Conservation (phyloP, 805 yeast species). For the Alloascoidea hylecoeti region DNA sequence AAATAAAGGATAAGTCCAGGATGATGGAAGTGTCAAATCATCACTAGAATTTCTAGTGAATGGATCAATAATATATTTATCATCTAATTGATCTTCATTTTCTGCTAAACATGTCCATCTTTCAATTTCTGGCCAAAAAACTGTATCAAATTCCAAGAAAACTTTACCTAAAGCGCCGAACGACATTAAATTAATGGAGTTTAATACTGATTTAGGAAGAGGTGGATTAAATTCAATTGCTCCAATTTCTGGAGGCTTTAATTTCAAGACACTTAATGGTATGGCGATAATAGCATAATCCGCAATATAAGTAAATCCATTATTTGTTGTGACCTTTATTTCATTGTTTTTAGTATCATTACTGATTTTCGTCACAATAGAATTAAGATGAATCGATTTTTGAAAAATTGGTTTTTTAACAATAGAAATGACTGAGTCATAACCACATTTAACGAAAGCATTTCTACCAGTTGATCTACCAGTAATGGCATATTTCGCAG, state of each 20-base stretch:
- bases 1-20: constrained; percentile 41
- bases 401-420: constrained; percentile 24
- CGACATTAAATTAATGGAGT: constrained; percentile 32
- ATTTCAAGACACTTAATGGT: constrained; percentile 58
- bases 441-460: constrained; percentile 52
- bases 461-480: constrained; percentile 62
- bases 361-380: constrained; percentile 25
- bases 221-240: constrained; percentile 41
- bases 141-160: constrained; percentile 45
- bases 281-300: constrained; percentile 60
- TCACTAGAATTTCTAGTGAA: no score
- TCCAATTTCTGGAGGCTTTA: constrained; percentile 13
- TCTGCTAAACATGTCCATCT: not conserved
- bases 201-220: constrained; percentile 25
- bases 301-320: constrained; percentile 20
- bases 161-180: constrained; percentile 66
- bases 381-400: constrained; percentile 17
- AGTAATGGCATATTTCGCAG: constrained; percentile 53
- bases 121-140: constrained; percentile 34
- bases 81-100: no score
- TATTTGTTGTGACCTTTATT: constrained; percentile 14
- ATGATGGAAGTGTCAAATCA: not conserved
- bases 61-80: no score
- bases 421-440: constrained; percentile 34
- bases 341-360: constrained; percentile 19